These are phyloP conservation scores for Ogataea henricii DNA, from an alignment of 805 yeast species.

Conservation along the genomic window DNA sequence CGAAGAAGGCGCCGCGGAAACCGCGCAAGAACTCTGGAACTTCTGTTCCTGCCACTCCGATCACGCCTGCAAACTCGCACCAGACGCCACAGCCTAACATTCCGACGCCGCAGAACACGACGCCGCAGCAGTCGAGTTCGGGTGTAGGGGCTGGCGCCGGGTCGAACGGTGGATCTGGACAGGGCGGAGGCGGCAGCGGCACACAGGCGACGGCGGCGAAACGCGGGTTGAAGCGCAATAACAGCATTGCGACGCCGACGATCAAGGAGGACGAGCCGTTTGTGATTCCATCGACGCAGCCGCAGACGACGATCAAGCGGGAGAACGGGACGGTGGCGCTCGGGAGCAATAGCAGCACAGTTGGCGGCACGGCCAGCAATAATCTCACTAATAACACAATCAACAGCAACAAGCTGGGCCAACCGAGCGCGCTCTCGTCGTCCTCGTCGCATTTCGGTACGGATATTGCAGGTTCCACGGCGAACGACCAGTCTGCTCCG, in stretches of 20 bases:
- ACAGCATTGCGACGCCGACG: slow-evolving; percentile 29
- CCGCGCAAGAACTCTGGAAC: slow-evolving; percentile 28
- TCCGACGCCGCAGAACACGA: slow-evolving; percentile 25
- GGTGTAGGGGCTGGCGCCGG: background rate
- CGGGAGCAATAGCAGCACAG: slow-evolving; percentile 5
- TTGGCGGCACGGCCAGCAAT: slow-evolving; percentile 9
- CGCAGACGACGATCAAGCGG: slow-evolving; percentile 2
- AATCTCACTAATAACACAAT: slow-evolving; percentile 9
- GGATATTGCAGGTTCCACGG: slow-evolving; percentile 20
- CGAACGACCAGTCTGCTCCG: slow-evolving; percentile 18
- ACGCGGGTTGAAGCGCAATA: slow-evolving; percentile 25
- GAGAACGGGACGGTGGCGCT: slow-evolving; percentile 1
- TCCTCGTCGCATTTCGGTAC: slow-evolving; percentile 16
- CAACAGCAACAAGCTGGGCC: slow-evolving; percentile 4
- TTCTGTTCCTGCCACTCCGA: slow-evolving; percentile 38
- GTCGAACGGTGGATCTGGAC: no score
- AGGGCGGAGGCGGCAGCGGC: slow-evolving; percentile 1
- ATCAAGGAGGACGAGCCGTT: slow-evolving; percentile 32
- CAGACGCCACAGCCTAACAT: slow-evolving; percentile 29
- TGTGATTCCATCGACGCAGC: slow-evolving; percentile 8
- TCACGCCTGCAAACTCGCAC: slow-evolving; percentile 34
- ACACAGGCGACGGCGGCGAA: slow-evolving; percentile 14
- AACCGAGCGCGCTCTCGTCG: slow-evolving; percentile 6
- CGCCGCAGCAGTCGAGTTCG: slow-evolving; percentile 20
- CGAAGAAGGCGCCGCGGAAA: slow-evolving; percentile 26